These are phyloP conservation scores for Rossbeevera mucosa DNA, from an alignment of 768 basidiomycete genomes.

Conservation along the genomic window DNA sequence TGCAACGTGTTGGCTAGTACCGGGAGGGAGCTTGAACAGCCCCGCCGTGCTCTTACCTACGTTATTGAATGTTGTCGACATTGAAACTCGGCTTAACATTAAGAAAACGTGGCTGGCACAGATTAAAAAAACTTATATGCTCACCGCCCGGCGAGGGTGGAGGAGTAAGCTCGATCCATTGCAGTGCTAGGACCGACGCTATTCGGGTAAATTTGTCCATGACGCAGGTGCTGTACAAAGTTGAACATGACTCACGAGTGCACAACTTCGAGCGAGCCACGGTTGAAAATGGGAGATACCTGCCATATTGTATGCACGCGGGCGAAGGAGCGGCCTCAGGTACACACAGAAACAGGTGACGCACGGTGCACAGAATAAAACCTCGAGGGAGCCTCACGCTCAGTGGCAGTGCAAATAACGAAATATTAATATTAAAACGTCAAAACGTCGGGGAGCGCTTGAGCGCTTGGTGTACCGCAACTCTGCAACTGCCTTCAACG, in stretches of 20 bases:
- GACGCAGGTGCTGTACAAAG: slow-evolving; percentile 12
- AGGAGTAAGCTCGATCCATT: slow-evolving; percentile 12
- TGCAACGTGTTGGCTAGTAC: slow-evolving; percentile 21
- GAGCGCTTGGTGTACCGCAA: slow-evolving; percentile 3
- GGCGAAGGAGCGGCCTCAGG: background rate
- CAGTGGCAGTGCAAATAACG: slow-evolving; percentile 20
- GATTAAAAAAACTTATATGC: slow-evolving; percentile 5
- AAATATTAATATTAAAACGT: background rate
- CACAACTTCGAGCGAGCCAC: background rate
- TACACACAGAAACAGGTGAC: background rate
- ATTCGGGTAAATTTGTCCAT: slow-evolving; percentile 5
- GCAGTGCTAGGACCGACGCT: slow-evolving; percentile 18
- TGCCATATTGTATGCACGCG: slow-evolving; percentile 2
- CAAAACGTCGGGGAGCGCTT: slow-evolving; percentile 6
- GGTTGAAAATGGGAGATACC: background rate
- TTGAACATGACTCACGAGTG: background rate
- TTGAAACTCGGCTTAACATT: slow-evolving; percentile 15
- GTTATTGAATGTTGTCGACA: slow-evolving; percentile 14
- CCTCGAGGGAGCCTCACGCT: slow-evolving; percentile 27
- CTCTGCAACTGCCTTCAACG: slow-evolving; percentile 10
- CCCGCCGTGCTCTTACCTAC: slow-evolving; percentile 13
- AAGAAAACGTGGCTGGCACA: slow-evolving; percentile 26
- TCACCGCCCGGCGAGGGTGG: slow-evolving; percentile 15
- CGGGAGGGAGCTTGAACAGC: slow-evolving; percentile 23
- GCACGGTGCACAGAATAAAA: background rate